Percentiles rank a stretch among this genome's conserved stretches.
Evolutionary conservation across 1,284 basidiomycete genomes (phyloP).

Genomic region (Tylopilus sp.): DNA sequence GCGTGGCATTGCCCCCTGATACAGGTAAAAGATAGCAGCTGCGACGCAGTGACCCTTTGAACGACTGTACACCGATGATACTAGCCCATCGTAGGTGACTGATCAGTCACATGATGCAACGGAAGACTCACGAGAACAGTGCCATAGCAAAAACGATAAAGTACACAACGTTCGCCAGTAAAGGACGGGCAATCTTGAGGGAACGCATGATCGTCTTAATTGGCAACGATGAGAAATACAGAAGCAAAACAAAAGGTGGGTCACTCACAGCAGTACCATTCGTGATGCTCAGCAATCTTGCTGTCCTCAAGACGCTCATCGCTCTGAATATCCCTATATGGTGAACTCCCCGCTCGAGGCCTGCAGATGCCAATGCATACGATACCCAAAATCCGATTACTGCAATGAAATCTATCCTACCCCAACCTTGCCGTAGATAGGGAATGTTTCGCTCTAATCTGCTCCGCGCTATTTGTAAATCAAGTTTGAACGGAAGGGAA

Average conservation of each 20-base stretch:
- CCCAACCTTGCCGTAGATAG: slow-evolving; percentile 93
- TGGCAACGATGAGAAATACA: slow-evolving; percentile 2
- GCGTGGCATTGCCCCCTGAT: slow-evolving; percentile 47
- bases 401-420: slow-evolving; percentile 85
- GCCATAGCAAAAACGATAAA: slow-evolving; percentile 91
- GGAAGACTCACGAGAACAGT: slow-evolving; percentile 71
- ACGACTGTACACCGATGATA: slow-evolving; percentile 88
- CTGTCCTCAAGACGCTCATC: slow-evolving; percentile 81
- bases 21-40: slow-evolving; percentile 53
- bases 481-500: slow-evolving; percentile 65
- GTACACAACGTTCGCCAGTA: slow-evolving; percentile 85
- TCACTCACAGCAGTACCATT: slow-evolving; percentile 81
- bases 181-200: slow-evolving; percentile 85
- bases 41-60: slow-evolving; percentile 78
- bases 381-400: slow-evolving; percentile 80
- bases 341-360: slow-evolving; percentile 59
- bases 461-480: slow-evolving; percentile 50
- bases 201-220: slow-evolving; percentile 87
- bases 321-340: slow-evolving; percentile 91
- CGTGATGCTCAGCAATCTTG: slow-evolving; percentile 84
- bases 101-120: not conserved
- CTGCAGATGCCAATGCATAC: slow-evolving; percentile 65
- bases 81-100: slow-evolving; percentile 37
- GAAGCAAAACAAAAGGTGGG: not conserved
- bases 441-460: slow-evolving; percentile 67